Percentiles rank a stretch among this genome's conserved stretches.
phyloP scores from a whole-genome alignment of 2,329 filamentous ascomycete genomes.

The Xylaria sp. region DNA sequence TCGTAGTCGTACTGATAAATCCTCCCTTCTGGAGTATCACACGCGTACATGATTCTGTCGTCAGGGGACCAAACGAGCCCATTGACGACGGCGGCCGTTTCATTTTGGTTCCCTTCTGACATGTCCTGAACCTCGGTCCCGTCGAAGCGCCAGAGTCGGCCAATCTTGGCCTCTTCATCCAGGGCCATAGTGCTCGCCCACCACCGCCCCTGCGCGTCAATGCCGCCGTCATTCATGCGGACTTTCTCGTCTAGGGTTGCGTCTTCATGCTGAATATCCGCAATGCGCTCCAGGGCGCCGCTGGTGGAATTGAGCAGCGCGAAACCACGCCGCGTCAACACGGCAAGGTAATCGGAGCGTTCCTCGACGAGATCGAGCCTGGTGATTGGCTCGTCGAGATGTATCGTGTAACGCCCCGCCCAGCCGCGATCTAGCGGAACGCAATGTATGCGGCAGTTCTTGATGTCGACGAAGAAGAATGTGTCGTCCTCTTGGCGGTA shows the following conservation, averaged over 20 bases:
- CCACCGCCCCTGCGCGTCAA: slow-evolving; percentile 41
- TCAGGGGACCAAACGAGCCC: slow-evolving; percentile 44
- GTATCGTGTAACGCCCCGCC: slow-evolving; percentile 31
- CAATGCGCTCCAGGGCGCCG: slow-evolving; percentile 37
- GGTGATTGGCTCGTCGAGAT: slow-evolving; percentile 39
- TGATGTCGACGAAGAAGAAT: slow-evolving; percentile 46
- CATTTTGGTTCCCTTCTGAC: slow-evolving; percentile 19
- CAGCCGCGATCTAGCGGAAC: slow-evolving; percentile 37
- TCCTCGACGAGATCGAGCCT: slow-evolving; percentile 37
- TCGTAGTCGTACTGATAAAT: slow-evolving; percentile 38
- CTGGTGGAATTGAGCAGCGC: slow-evolving; percentile 37
- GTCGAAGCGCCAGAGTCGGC: slow-evolving; percentile 3
- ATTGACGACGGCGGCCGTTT: slow-evolving; percentile 40
- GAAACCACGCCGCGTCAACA: slow-evolving; percentile 39
- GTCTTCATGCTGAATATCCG: slow-evolving; percentile 29
- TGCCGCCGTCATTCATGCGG: slow-evolving; percentile 44
- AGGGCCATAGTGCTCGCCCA: slow-evolving; percentile 44
- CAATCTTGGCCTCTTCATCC: slow-evolving; percentile 36
- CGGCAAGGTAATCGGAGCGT: slow-evolving; percentile 39
- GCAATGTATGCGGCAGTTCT: slow-evolving; percentile 40
- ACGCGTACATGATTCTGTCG: slow-evolving; percentile 33
- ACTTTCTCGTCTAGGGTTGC: slow-evolving; percentile 35
- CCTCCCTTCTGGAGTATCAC: slow-evolving; percentile 25
- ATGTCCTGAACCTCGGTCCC: slow-evolving; percentile 24
- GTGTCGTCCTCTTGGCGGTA: slow-evolving; percentile 42